phyloP scores from a whole-genome alignment of 2,329 filamentous ascomycete species.

The Paraphoma sp. region DNA sequence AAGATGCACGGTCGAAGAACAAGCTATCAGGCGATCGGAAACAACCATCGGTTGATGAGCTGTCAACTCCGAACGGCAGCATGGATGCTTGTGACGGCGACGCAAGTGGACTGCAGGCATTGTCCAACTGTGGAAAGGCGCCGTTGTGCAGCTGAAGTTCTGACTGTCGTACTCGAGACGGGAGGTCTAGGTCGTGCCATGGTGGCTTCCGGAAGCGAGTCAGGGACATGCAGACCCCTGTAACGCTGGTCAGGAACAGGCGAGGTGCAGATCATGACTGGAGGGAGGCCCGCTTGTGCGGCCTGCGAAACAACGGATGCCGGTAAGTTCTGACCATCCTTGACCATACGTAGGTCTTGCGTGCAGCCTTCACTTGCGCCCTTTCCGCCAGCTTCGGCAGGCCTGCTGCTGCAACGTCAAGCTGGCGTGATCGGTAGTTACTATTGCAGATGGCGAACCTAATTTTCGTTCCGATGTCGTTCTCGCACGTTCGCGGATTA shows the following conservation, averaged over 20 bases:
- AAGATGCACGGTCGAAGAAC: slow-evolving; percentile 13
- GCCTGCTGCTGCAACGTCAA: not conserved
- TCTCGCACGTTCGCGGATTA: not conserved
- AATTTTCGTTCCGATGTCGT: not conserved
- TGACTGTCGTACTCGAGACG: slow-evolving; percentile 18
- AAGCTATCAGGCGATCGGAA: slow-evolving; percentile 17
- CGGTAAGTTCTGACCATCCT: not conserved
- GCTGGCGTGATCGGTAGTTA: not conserved
- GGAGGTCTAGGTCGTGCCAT: slow-evolving; percentile 21
- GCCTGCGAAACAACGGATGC: slow-evolving; percentile 23
- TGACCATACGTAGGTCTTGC: not conserved
- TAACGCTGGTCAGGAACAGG: slow-evolving; percentile 24
- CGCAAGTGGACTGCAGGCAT: slow-evolving; percentile 23
- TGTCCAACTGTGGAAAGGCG: slow-evolving; percentile 22
- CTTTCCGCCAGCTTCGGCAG: not conserved
- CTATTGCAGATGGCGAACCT: slow-evolving; percentile 1
- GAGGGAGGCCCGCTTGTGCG: slow-evolving; percentile 25
- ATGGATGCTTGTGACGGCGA: slow-evolving; percentile 17
- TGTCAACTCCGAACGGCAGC: slow-evolving; percentile 33
- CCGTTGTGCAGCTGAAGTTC: slow-evolving; percentile 31
- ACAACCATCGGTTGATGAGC: slow-evolving; percentile 12
- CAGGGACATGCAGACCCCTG: slow-evolving; percentile 22
- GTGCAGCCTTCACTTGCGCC: not conserved
- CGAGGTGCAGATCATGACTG: slow-evolving; percentile 29
- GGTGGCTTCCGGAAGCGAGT: slow-evolving; percentile 36